Evolutionary conservation across 306 rosid species (phyloP), one percentile per base, ranked within the genome.

Genomic region (Dryas drummondii): DNA sequence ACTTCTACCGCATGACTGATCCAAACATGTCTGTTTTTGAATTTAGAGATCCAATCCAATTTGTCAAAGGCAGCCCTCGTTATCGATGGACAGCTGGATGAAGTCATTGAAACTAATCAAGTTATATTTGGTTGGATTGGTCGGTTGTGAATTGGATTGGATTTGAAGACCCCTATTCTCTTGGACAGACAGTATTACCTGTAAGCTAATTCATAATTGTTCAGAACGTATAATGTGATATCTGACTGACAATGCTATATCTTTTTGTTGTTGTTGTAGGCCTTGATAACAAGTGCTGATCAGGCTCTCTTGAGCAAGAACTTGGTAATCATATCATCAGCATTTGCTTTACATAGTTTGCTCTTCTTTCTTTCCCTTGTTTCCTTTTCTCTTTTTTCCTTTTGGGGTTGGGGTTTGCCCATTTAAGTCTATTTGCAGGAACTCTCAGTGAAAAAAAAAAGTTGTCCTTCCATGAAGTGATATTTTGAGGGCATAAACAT

Each of bases 231-330:
- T 54, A 5, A 41, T 71, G 37, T 32, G 37, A 32, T 32, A 9
- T 5, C 15, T 52, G 19, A 67, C 52, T 80, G 44, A 74, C 44
- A 57, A 19, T 57, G 63, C 41, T 41, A 66, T 14, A 50, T 78
- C 64, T 76, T 50, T 60, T 19, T 60, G 79, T 70, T 76, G 76
- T 60, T 32, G 37, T 73, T 79, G 82, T 73, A 91, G 97, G 81
- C 96, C 82, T 91, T 94, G 90, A 79, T 86, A 71, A 77, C 85
- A 81, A 86, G 84, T 84, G 94, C 94, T 72, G 93, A 88, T 67
- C 98, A 88, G 79, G 98, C 97, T 67, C 64, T 89, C 71, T 85
- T 94, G 73, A 91, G 98, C 96, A 94, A 94, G 87, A 89, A 94
- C 83, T 80, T 94, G 98, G 98, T 88, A 91, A 84, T 74, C 80